phyloP scores from a whole-genome alignment of 2,329 filamentous ascomycete species.

The Penicillium sp. region DNA sequence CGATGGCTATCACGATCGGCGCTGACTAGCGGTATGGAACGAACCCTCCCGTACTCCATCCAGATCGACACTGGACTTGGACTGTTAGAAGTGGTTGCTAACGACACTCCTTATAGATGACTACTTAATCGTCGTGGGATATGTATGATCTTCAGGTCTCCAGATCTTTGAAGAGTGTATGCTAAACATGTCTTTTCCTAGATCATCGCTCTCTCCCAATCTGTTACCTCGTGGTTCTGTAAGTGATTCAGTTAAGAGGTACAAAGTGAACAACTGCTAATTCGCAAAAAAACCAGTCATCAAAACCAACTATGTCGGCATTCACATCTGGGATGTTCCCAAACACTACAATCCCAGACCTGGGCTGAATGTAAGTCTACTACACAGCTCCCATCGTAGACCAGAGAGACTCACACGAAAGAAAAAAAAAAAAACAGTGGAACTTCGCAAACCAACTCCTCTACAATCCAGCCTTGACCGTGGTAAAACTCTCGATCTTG shows the following conservation, averaged over 20 bases:
- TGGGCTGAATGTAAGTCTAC: conserved; percentile 18
- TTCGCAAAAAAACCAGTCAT: conserved; percentile 16
- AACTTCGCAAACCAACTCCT: conserved; percentile 32
- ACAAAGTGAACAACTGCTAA: neutral
- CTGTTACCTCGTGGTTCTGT: conserved; percentile 30
- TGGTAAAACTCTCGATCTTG: conserved; percentile 34
- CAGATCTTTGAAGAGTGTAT: neutral
- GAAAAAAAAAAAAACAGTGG: conserved; percentile 18
- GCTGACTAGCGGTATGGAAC: conserved; percentile 21
- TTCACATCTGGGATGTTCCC: conserved; percentile 27
- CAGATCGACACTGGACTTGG: conserved; percentile 3
- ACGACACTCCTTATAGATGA: conserved; percentile 20
- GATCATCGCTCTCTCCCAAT: conserved; percentile 24
- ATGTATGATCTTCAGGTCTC: conserved; percentile 16
- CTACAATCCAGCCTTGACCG: conserved; percentile 32
- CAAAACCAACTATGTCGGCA: conserved; percentile 29
- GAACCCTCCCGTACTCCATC: neutral
- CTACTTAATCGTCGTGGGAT: conserved; percentile 24
- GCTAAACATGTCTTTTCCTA: neutral
- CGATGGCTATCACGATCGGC: conserved; percentile 23
- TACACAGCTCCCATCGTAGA: neutral
- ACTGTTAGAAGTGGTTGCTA: neutral
- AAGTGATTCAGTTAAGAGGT: conserved; percentile 7
- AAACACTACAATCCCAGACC: conserved; percentile 13
- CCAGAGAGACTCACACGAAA: conserved; percentile 3